Base-by-base conservation (phyloP, 345 rosid genomes). In the Salix suchowensis region DNA sequence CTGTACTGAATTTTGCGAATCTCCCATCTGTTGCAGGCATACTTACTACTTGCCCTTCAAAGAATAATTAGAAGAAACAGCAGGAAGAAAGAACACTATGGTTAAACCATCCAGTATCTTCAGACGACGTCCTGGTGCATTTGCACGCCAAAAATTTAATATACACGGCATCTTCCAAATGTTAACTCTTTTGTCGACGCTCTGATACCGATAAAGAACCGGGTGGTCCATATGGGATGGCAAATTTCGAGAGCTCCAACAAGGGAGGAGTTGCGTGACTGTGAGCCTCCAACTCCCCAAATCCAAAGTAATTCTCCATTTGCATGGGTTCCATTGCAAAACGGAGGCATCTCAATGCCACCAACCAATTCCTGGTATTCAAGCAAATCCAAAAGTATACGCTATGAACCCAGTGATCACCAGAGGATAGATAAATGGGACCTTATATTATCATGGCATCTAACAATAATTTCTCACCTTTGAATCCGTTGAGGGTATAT, bases 1-100 rank as follows among this genome's bases (percentile, higher is more conserved):
- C 82, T 85, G 54, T 78, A 82, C 82, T 80, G 71, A 85, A 72
- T 44, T 61, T 69, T 48, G 9, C 3, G 48, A 24, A 9, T 32
- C 61, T 6, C 66, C 70, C 78, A 32, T 36, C 19, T 32, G 70
- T 65, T 44, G 61, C n/a, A 68, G 75, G 66, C 40, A 75, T 46
- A 21, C 62, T 70, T 64, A 1, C 37, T 40, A 65, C 74, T 71
- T 62, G 28, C 36, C 66, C 13, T 54, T 24, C 46, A 8, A 76
- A 74, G 75, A 32, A 23, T 40, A 40, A 40, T 40, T 9, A 40
- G 46, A 21, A 54, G 12, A 30, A 58, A 23, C 8, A 37, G 55
- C 36, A 19, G 61, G 65, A 71, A 80, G 70, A 24, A 54, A 71
- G 26, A 74, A 36, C 30, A 67, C 44, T 68, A 23, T 54, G 24